phyloP scores from a whole-genome alignment of 1,139 yeast genomes.

The Suhomyces anneliseae region DNA sequence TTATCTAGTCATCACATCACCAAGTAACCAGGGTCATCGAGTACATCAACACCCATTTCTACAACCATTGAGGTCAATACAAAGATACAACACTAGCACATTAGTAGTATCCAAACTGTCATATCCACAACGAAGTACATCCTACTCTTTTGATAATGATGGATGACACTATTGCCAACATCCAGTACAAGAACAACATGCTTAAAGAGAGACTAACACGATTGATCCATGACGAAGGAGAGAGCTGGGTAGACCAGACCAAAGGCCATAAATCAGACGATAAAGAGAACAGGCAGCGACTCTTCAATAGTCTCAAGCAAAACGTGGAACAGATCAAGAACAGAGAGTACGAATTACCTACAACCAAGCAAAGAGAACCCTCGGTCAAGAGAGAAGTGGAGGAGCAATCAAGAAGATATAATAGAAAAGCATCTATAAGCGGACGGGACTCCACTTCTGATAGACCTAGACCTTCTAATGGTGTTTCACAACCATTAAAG shows the following conservation, averaged over 20 bases:
- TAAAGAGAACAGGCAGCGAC: conserved; percentile 12
- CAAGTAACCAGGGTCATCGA: too few relatives aligned
- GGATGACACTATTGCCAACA: conserved; percentile 15
- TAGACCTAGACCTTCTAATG: too few relatives aligned
- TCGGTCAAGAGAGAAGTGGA: not conserved
- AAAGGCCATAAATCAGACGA: not conserved
- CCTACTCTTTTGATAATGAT: not conserved
- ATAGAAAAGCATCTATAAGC: not conserved
- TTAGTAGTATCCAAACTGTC: too few relatives aligned
- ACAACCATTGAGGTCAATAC: too few relatives aligned
- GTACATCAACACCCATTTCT: too few relatives aligned
- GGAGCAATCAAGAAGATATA: not conserved
- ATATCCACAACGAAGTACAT: too few relatives aligned
- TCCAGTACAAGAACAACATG: conserved; percentile 13
- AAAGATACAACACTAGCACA: too few relatives aligned
- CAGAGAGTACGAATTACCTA: conserved; percentile 14
- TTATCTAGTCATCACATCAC: too few relatives aligned
- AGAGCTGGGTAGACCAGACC: conserved; percentile 1
- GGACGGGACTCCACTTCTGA: not conserved
- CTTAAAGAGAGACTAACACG: conserved; percentile 14
- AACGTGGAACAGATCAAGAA: conserved; percentile 16
- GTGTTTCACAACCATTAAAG: too few relatives aligned
- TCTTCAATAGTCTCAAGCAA: conserved; percentile 11
- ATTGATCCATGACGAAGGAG: conserved; percentile 13
- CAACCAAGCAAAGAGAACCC: not conserved